Evolutionary conservation across 2,329 filamentous ascomycete species (phyloP), one percentile per base, ranked within the genome.

Genomic region (Penicillium psychrosexuale): DNA sequence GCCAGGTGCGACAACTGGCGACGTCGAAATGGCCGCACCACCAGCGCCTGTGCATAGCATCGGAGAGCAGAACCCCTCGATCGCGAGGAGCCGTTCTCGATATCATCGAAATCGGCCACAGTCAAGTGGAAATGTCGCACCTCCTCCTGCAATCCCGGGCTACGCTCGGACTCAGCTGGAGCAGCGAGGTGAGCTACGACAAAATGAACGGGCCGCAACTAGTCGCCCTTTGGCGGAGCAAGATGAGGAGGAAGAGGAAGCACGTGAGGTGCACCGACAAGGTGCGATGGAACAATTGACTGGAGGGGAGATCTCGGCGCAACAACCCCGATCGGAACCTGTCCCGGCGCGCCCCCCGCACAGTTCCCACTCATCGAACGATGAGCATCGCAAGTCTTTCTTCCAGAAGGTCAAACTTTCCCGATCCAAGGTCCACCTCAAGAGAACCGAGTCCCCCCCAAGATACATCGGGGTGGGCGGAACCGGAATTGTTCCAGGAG

Each of bases 401-500:
- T 64, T 66, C 24, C 68, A 72, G 34, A 66, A 63, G 50, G 59
- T 71, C 40, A 68, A 66, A 30, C 50, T 66, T 17, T 51, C 57
- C 13, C 62, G 61, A 31, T 47, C 55, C 15, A 66, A 61, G 30
- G 62, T 55, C 8, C 44, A 48, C 8, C 33, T 33, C 12, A 57
- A 43, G 15, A 40, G 48, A 19, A 55, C 51, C 11, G 61, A 63
- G 19, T n/a, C 61, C 1, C 45, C 39, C 15, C 61, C 61, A 7
- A 64, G 51, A 11, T 65, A 60, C 42, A 63, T 65, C 17, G 65
- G 60, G 5, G 53, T 59, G 15, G 63, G 63, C 11, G 65, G 64
- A 38, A 62, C 63, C 5, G 60, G 59, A 2, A 57, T 66, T 8
- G 68, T 82, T 2, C 78, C 83, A 24, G 80, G 81, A 48, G 86